A percentile compares a stretch with the other conserved stretches of the same genome.
Conservation (phyloP, 192 early-diverging fungal genomes). For the Entomortierella chlamydospora region DNA sequence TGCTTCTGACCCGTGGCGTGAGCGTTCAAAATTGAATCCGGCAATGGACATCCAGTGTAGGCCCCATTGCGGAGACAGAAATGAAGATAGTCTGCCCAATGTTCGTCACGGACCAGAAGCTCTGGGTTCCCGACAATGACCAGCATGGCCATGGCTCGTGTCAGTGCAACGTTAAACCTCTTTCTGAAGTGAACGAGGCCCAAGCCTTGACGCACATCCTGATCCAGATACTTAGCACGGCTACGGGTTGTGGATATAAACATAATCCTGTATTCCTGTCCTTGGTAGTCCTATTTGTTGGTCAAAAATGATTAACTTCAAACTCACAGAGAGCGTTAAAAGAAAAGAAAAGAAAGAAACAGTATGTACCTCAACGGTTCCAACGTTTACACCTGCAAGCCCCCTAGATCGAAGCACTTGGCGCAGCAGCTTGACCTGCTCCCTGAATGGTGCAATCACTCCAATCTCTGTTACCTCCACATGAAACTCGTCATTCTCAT, state of each 20-base stretch:
- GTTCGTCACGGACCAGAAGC: slow-evolving; percentile 36
- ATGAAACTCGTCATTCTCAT: slow-evolving; percentile 7
- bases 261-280: slow-evolving; percentile 63
- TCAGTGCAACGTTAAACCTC: slow-evolving; percentile 64
- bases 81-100: slow-evolving; percentile 49
- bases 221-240: slow-evolving; percentile 45
- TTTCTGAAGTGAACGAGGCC: slow-evolving; percentile 57
- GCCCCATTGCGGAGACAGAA: slow-evolving; percentile 49
- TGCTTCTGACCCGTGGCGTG: slow-evolving; percentile 33
- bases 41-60: slow-evolving; percentile 38
- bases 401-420: slow-evolving; percentile 47
- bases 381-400: slow-evolving; percentile 49
- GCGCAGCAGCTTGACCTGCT: slow-evolving; percentile 63
- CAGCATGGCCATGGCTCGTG: slow-evolving; percentile 58
- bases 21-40: slow-evolving; percentile 40
- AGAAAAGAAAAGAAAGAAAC: neutral
- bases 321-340: neutral
- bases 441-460: slow-evolving; percentile 66
- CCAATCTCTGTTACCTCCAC: slow-evolving; percentile 62
- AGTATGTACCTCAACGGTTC: slow-evolving; percentile 45
- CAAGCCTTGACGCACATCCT: slow-evolving; percentile 57
- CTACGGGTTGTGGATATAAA: slow-evolving; percentile 61
- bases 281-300: slow-evolving; percentile 64
- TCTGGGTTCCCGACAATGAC: slow-evolving; percentile 56
- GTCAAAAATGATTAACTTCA: no score